Evolutionary conservation across 208 protist genomes (phyloP), one percentile per base, ranked within the genome.

Genomic region (Crithidia expoeki): DNA sequence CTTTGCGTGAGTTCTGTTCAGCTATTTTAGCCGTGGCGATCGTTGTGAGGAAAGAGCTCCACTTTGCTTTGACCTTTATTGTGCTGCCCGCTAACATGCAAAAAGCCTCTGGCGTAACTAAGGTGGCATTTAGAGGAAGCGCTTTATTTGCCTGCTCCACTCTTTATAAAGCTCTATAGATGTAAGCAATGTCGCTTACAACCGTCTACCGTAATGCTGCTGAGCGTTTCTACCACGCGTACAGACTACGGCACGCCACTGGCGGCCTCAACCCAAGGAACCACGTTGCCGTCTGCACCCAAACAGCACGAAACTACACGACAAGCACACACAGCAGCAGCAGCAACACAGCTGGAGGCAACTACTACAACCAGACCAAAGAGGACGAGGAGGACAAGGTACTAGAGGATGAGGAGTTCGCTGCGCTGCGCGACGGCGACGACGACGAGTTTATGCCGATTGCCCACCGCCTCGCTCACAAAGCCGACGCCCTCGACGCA

Each of bases 351-450:
- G 23, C 52, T 33, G 33, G 21, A 14, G 40, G 27, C 4, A 50
- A 47, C 42, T 60, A 62, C 32, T 47, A 76, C 50, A 66, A 60
- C 33, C 47, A 64, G 38, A 51, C 55, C 2, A 68, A 79, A 33
- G 80, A 85, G 40, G 73, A 85, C 21, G 74, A 83, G 49, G 75
- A 88, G 49, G 85, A 90, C 42, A 77, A 61, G 55, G 40, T 72
- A 33, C 79, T 91, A 32, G 89, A 92, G 32, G 89, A 95, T 56
- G 90, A 95, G 69, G 88, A 94, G 64, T 91, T 93, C 70, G 68
- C 67, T 25, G 72, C 70, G 1, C 50, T 88, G 68, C 70, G 62
- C 21, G 72, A 78, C 4, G 66, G 69, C 9, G 80, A 84, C 12
- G 71, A 17, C 17, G 83, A 86, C 36, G 86, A 80, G 36, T 80